Base-by-base conservation (phyloP, 1,284 basidiomycete genomes). In the Apiotrichum laibachii region DNA sequence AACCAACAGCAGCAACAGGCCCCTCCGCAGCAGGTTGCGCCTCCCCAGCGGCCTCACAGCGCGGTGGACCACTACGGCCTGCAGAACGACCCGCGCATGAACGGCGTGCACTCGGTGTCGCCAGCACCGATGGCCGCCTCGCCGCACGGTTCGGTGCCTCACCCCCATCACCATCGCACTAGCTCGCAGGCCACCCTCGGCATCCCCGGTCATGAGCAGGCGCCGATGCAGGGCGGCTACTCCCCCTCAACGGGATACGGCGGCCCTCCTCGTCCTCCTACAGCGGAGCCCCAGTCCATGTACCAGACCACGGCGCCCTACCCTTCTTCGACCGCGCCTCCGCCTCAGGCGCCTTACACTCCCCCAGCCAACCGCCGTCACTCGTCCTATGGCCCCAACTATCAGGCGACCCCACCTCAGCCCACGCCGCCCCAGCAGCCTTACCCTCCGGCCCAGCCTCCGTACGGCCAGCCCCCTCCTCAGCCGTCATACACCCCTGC, bases 1-100 rank as follows among this genome's bases (percentile, higher is more conserved):
- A 60, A 63, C 0, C 50, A 72, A 16, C 69, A 68, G 6, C 67
- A 69, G 50, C 40, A 55, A 13, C 67, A 61, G n/a, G 48, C 46
- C n/a, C 57, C 64, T 50, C 64, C 43, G 21, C 55, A 50, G 21
- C 48, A n/a, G 43, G n/a, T 12, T 12, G n/a, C 33, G 11, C 22
- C 43, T 31, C 3, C 49, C 33, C 52, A 50, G 34, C 52, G 57
- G 11, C 57, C 57, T 9, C 48, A 43, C 21, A 59, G 52, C 34
- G 46, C 57, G 0, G 22, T 26, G 19, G 60, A 61, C 31, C 18
- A 22, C 31, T n/a, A 18, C 40, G 19, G n/a, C 50, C 18, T 52
- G 35, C 19, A 33, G 22, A n/a, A 49, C 19, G 39, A 47, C 19
- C 44, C 44, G 19, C 53, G 43, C 13, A 37, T 49, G 48, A 49